Conservation (phyloP, 345 rosid species). For the Passiflora organensis region DNA sequence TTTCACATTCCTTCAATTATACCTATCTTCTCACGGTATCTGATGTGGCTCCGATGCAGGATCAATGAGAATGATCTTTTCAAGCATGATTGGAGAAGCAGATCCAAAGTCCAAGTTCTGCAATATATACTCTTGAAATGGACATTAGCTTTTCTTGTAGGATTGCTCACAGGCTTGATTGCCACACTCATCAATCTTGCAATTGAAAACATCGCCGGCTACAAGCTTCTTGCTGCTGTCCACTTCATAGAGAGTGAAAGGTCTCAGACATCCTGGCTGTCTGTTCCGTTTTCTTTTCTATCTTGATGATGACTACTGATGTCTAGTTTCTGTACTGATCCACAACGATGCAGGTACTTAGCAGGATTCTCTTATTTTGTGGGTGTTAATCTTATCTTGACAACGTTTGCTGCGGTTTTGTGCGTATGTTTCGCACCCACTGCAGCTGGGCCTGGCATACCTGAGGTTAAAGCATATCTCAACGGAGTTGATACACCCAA, state of each 20-base stretch:
- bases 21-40: not conserved
- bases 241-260: conserved; percentile 48
- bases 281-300: too few species aligned
- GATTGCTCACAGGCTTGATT: conserved; percentile 79
- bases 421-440: conserved; percentile 92
- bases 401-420: conserved; percentile 83
- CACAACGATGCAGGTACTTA: conserved; percentile 44
- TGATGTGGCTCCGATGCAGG: conserved; percentile 40
- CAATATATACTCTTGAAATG: conserved; percentile 82
- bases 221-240: conserved; percentile 76
- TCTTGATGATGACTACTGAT: not conserved
- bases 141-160: conserved; percentile 74
- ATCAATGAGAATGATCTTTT: conserved; percentile 88
- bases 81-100: conserved; percentile 94
- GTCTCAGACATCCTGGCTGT: too few species aligned
- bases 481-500: conserved; percentile 90
- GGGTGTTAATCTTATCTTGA: conserved; percentile 69
- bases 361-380: conserved; percentile 48
- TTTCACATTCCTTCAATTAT: not conserved
- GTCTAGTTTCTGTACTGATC: conserved; percentile 7
- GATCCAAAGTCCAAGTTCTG: conserved; percentile 74
- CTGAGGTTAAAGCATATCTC: conserved; percentile 95
- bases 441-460: conserved; percentile 98
- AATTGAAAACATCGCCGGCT: conserved; percentile 95
- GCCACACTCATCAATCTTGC: conserved; percentile 88